Evolutionary conservation across 2,329 filamentous ascomycete species (phyloP).

Genomic region (Botrytis elliptica): DNA sequence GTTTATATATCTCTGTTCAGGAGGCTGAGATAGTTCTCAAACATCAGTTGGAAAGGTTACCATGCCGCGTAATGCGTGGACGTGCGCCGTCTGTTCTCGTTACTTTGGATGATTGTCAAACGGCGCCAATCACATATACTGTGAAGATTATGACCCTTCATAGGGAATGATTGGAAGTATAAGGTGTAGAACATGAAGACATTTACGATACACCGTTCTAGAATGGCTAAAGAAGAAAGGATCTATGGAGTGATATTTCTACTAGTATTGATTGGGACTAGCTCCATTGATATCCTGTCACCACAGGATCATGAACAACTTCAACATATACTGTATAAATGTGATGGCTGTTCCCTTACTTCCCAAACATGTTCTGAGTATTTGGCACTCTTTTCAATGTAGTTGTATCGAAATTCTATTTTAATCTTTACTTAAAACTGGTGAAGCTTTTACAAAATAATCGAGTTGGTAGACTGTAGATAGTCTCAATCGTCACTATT

Average conservation of each 20-base stretch:
- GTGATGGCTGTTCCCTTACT: background rate
- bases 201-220: background rate
- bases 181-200: background rate
- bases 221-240: background rate
- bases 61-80: background rate
- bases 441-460: too few species aligned
- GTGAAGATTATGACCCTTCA: background rate
- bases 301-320: background rate
- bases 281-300: background rate
- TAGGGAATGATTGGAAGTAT: background rate
- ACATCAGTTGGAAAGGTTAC: background rate
- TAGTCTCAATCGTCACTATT: too few species aligned
- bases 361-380: background rate
- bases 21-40: background rate
- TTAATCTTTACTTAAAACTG: background rate
- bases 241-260: background rate
- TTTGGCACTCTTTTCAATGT: background rate
- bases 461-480: background rate
- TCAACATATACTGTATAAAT: background rate
- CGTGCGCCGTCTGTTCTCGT: background rate
- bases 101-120: background rate
- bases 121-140: background rate
- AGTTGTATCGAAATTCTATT: background rate
- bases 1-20: too few species aligned
- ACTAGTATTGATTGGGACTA: background rate